These are phyloP conservation scores for Magnaporthiopsis poae DNA, from an alignment of 2,329 filamentous ascomycete species.

Conservation along the genomic window DNA sequence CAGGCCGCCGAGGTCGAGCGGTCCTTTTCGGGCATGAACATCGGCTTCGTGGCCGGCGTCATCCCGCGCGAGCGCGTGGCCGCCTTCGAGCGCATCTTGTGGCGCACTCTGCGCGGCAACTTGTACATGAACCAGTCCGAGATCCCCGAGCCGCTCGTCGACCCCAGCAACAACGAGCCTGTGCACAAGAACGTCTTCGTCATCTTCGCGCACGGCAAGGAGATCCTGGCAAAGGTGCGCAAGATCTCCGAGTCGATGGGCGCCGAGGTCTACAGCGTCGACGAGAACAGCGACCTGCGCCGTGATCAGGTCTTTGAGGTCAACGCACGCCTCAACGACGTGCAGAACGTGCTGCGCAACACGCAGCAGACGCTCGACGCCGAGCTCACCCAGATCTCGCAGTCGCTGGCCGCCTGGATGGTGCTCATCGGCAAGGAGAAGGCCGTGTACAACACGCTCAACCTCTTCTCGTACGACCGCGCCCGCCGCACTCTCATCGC, in stretches of 20 bases:
- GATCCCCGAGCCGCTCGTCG: conserved; percentile 84
- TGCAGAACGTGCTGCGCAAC: conserved; percentile 85
- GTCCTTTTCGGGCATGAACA: conserved; percentile 95
- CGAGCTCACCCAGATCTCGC: conserved; percentile 85
- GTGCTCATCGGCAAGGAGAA: conserved; percentile 97
- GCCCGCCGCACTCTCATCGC: conserved; percentile 92
- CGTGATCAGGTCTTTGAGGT: conserved; percentile 96
- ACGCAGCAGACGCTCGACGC: conserved; percentile 89
- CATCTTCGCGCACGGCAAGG: conserved; percentile 96
- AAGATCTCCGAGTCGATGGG: conserved; percentile 98
- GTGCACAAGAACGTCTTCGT: conserved; percentile 97
- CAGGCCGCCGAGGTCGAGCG: conserved; percentile 64
- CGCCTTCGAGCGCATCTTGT: conserved; percentile 92
- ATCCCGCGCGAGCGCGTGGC: conserved; percentile 87
- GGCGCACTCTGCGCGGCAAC: conserved; percentile 93
- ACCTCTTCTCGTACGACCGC: conserved; percentile 92
- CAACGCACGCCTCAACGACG: conserved; percentile 82
- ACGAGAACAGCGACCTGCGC: conserved; percentile 91
- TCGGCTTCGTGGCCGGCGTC: conserved; percentile 94
- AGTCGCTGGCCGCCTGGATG: conserved; percentile 92
- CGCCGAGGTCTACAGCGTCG: conserved; percentile 89
- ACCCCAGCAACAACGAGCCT: conserved; percentile 84
- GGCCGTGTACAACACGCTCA: conserved; percentile 89
- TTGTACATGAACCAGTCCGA: conserved; percentile 99
- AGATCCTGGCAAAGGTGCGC: conserved; percentile 95